These are phyloP conservation scores for Colletotrichum simmondsii DNA, from an alignment of 2,329 filamentous ascomycete genomes.

Conservation along the genomic window DNA sequence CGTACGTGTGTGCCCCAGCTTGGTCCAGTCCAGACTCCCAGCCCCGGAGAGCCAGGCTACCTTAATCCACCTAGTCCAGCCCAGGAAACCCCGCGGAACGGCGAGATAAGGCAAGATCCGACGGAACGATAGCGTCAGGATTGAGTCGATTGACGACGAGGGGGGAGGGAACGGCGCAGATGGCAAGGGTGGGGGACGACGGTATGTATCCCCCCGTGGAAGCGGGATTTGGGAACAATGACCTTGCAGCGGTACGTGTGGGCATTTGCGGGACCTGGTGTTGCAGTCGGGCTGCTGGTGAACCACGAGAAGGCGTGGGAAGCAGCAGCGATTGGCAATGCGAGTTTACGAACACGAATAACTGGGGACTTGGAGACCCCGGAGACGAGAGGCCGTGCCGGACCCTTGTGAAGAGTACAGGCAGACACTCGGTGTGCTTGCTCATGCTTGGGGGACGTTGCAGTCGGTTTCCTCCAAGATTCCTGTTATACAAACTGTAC, in stretches of 20 bases:
- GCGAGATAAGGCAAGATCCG: constrained; percentile 12
- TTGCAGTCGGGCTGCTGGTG: constrained; percentile 16
- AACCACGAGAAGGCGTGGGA: background rate
- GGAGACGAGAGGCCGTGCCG: too few relatives aligned
- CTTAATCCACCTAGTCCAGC: background rate
- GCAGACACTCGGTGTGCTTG: background rate
- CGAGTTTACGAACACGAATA: constrained; percentile 32
- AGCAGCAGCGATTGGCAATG: constrained; percentile 9
- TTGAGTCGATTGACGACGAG: background rate
- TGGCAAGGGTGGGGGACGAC: background rate
- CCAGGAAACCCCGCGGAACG: background rate
- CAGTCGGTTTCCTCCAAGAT: background rate
- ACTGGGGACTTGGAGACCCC: background rate
- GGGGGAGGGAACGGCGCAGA: background rate
- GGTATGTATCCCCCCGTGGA: background rate
- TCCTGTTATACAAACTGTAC: too few relatives aligned
- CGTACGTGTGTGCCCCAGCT: background rate
- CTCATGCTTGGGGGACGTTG: background rate
- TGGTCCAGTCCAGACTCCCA: too few relatives aligned
- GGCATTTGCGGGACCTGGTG: background rate
- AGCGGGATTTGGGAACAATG: background rate
- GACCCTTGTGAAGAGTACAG: background rate
- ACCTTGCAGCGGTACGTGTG: background rate
- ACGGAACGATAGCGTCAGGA: background rate
- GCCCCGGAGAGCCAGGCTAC: too few relatives aligned